Conservation (phyloP, 768 basidiomycete genomes). For the Porphyrellus cyaneotinctus region DNA sequence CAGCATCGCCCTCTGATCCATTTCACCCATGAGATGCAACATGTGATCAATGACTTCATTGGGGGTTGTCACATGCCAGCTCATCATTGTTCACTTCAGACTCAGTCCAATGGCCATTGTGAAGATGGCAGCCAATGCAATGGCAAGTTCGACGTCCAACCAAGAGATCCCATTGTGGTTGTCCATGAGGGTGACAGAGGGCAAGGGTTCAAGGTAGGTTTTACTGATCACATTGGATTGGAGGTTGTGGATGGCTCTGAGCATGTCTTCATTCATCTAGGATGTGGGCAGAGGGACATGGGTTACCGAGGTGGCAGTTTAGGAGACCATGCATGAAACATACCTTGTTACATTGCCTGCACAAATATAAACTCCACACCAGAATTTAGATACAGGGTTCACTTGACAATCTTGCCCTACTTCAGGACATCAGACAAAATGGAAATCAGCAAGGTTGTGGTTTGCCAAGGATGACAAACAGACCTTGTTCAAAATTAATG, state of each 20-base stretch:
- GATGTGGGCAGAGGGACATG: not conserved
- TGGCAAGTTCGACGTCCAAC: conserved; percentile 55
- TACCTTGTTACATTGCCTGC: conserved; percentile 98
- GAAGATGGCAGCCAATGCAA: conserved; percentile 72
- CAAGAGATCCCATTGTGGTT: conserved; percentile 16
- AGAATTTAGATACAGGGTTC: conserved; percentile 87
- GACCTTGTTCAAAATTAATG: conserved; percentile 90
- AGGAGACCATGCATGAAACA: not conserved
- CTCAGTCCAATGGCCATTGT: conserved; percentile 92
- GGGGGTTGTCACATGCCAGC: conserved; percentile 89
- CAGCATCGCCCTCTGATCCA: not conserved
- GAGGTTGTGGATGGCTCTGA: conserved; percentile 79
- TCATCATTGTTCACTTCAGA: conserved; percentile 83
- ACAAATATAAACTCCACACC: conserved; percentile 93
- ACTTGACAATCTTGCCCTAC: conserved; percentile 92
- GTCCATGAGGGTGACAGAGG: conserved; percentile 42
- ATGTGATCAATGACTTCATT: conserved; percentile 83
- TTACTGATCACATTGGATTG: conserved; percentile 33
- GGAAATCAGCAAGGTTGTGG: not conserved
- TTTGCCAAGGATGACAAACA: not conserved
- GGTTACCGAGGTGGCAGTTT: not conserved
- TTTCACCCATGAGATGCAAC: conserved; percentile 52
- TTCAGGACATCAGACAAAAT: not conserved
- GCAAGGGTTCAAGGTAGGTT: conserved; percentile 52
- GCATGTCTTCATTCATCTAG: conserved; percentile 98